phyloP scores from a whole-genome alignment of 2,329 filamentous ascomycete genomes.

The Lomentospora prolificans region DNA sequence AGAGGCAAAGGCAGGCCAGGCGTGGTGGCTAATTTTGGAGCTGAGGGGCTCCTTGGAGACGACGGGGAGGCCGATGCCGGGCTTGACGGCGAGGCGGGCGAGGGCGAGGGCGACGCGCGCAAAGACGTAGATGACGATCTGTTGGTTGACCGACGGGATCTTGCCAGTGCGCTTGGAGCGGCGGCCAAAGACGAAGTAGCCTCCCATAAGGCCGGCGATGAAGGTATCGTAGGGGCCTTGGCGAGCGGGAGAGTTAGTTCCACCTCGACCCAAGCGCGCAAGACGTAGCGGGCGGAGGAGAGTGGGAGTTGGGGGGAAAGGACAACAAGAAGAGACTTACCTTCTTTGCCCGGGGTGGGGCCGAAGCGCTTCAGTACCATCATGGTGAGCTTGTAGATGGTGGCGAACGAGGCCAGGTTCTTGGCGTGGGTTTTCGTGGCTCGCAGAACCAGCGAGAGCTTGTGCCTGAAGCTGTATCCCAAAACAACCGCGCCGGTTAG shows the following conservation, averaged over 20 bases:
- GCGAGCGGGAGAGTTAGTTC: conserved; percentile 14
- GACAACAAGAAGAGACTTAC: too few relatives aligned
- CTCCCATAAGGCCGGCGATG: conserved; percentile 76
- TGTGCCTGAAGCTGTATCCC: conserved; percentile 54
- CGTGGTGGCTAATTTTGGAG: conserved; percentile 52
- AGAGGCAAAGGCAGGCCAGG: conserved; percentile 88
- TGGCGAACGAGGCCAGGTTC: conserved; percentile 85
- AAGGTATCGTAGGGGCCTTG: conserved; percentile 72
- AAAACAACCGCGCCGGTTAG: background rate
- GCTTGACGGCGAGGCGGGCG: conserved; percentile 72
- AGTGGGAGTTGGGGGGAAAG: background rate
- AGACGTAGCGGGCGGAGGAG: background rate
- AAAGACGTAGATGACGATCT: conserved; percentile 98
- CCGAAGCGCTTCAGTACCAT: conserved; percentile 59
- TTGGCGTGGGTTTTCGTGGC: conserved; percentile 84
- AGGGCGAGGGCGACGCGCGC: conserved; percentile 79
- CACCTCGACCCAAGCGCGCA: background rate
- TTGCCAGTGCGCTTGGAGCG: conserved; percentile 52
- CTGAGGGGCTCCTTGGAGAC: conserved; percentile 38
- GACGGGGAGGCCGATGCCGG: conserved; percentile 38
- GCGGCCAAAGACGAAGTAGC: conserved; percentile 82
- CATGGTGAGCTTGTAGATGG: conserved; percentile 81
- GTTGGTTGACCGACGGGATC: conserved; percentile 77
- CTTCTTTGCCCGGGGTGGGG: conserved; percentile 49
- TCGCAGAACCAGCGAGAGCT: conserved; percentile 65